A percentile compares a stretch with the other conserved stretches of the same genome.
phyloP scores from a whole-genome alignment of 2,329 filamentous ascomycete genomes.

The Cordyceps pruinosa region DNA sequence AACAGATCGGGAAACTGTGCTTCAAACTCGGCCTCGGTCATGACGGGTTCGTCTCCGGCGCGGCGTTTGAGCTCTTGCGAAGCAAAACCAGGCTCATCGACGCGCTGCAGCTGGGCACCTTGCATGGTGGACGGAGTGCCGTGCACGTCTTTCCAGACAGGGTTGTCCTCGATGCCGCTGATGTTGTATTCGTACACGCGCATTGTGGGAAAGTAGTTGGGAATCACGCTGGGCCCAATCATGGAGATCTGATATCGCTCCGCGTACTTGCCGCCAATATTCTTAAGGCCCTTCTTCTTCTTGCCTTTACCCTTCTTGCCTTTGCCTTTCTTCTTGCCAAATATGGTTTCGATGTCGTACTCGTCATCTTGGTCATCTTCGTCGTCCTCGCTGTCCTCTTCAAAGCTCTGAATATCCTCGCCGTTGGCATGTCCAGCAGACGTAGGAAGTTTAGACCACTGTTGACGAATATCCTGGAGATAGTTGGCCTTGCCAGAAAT shows the following conservation, averaged over 20 bases:
- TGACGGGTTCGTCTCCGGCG: conserved; percentile 18
- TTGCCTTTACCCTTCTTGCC: conserved; percentile 31
- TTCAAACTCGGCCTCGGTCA: conserved; percentile 27
- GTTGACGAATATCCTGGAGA: conserved; percentile 64
- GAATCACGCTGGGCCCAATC: conserved; percentile 81
- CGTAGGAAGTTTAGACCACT: conserved; percentile 71
- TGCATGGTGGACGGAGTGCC: conserved; percentile 19
- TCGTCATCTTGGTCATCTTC: conserved; percentile 20
- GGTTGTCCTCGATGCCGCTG: conserved; percentile 57
- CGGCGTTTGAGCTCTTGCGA: conserved; percentile 24
- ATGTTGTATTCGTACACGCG: conserved; percentile 95
- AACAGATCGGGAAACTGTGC: conserved; percentile 23
- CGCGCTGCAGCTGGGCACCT: conserved; percentile 27
- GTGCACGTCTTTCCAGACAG: conserved; percentile 38
- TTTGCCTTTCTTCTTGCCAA: conserved; percentile 13
- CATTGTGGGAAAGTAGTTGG: conserved; percentile 84
- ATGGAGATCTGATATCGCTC: conserved; percentile 79
- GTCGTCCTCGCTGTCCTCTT: conserved; percentile 18
- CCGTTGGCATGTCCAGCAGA: conserved; percentile 23
- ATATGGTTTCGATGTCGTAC: conserved; percentile 12
- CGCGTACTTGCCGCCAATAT: conserved; percentile 71
- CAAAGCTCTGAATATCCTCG: conserved; percentile 14
- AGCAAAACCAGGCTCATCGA: conserved; percentile 16
- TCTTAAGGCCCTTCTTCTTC: conserved; percentile 43
- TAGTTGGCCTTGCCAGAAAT: conserved; percentile 62